Base-by-base conservation (phyloP, 305 asterid species). In the Withania somnifera region DNA sequence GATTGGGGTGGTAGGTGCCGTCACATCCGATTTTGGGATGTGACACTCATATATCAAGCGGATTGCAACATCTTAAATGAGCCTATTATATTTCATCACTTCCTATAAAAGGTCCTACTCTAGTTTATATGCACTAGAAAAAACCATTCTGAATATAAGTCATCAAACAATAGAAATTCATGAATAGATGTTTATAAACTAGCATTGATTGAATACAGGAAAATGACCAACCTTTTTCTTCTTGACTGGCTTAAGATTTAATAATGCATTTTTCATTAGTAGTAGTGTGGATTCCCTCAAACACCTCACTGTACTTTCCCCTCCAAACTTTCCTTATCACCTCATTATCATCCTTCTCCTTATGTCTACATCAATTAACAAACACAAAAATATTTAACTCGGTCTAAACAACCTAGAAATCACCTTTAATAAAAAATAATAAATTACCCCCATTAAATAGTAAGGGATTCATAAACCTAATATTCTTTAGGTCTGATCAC, bases 361-460 rank as follows among this genome's bases (percentile, higher is more conserved):
- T 86, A 77, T 19, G 82, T 17, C 66, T 4, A 38, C 63, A 15
- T 57, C 82, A 76, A 61, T 47, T 51, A 40, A 51, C 45, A 19
- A 64, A 73, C 52, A 82, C 1, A 40, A 22, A 54, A 42, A 76
- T 51, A n/a, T n/a, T 51, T 22, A 76, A 51, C 9, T 76, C 38
- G 1, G 10, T 63, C 51, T 17, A 20, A 79, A 22, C 42, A 60
- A 20, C 60, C 42, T 26, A 2, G 22, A 75, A 26, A 50, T 6
- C 24, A 50, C 30, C 42, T 51, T 28, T 0, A 5, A 51, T 11
- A 51, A 76, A 1, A 0, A 9, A 9, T 8, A 57, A 9, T 4
- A 15, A 75, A 80, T 71, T 90, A 95, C 99, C 99, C 99, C 99
- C 99, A 95, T 87, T 94, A 98, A 83, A 95, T 95, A 80, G 93